These are phyloP conservation scores for Pestalotiopsis fici DNA, from an alignment of 2,329 filamentous ascomycete genomes.

Conservation along the genomic window DNA sequence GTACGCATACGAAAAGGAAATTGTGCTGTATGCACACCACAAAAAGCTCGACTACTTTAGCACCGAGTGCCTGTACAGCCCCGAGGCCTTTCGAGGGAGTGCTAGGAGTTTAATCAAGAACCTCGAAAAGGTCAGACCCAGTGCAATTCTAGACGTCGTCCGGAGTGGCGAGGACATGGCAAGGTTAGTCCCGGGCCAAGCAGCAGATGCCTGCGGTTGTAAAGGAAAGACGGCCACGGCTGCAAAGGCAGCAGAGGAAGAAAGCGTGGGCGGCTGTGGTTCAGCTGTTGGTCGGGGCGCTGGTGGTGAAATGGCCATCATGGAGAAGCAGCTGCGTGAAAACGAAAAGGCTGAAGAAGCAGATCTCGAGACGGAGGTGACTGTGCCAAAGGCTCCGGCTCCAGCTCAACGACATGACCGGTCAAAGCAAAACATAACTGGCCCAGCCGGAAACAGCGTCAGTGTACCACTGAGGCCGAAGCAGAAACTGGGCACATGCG, in stretches of 20 bases:
- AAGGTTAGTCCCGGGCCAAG: constrained; percentile 69
- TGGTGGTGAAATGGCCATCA: constrained; percentile 77
- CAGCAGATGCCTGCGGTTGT: constrained; percentile 48
- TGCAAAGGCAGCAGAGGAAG: constrained; percentile 41
- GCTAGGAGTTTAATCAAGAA: constrained; percentile 93
- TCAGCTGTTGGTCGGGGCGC: constrained; percentile 65
- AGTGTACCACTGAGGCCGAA: constrained; percentile 42
- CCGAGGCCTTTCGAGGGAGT: constrained; percentile 92
- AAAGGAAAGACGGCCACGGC: constrained; percentile 39
- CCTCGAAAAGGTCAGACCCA: constrained; percentile 87
- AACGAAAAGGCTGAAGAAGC: constrained; percentile 62
- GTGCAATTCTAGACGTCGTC: constrained; percentile 93
- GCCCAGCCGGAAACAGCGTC: constrained; percentile 17
- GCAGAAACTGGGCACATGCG: constrained; percentile 80
- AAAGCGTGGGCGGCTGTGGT: constrained; percentile 73
- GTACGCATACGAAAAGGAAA: constrained; percentile 98
- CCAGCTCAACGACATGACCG: constrained; percentile 33
- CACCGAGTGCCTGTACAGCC: constrained; percentile 97
- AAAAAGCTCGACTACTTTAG: constrained; percentile 97
- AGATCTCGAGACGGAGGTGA: constrained; percentile 68
- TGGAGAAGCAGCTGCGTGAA: constrained; percentile 72
- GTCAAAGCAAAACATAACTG: constrained; percentile 37
- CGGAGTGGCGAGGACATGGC: constrained; percentile 96
- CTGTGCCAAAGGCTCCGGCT: constrained; percentile 24
- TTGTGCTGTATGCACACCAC: constrained; percentile 95